phyloP scores from a whole-genome alignment of 2,329 filamentous ascomycete species.

The Penicillium sp. region DNA sequence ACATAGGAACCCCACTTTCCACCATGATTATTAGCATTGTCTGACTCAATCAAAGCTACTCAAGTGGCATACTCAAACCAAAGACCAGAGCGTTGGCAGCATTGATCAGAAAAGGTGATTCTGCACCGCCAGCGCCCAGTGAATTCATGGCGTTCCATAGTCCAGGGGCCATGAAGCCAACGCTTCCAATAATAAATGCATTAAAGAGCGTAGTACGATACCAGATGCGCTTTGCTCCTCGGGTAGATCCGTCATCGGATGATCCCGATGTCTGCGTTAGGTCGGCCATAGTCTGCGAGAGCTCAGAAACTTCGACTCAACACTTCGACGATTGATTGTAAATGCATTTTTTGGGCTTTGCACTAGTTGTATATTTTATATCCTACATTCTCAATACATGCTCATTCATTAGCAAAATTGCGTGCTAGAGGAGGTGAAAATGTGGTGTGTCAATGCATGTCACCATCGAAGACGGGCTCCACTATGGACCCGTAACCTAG shows the following conservation, averaged over 20 bases:
- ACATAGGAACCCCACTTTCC: conserved; percentile 42
- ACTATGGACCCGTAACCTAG: conserved; percentile 1
- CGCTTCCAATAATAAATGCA: conserved; percentile 50
- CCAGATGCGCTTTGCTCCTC: conserved; percentile 34
- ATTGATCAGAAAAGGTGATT: conserved; percentile 51
- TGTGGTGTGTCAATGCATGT: not conserved
- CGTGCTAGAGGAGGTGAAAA: conserved; percentile 3
- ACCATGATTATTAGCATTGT: not conserved
- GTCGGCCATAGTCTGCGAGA: conserved; percentile 11
- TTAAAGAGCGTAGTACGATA: conserved; percentile 53
- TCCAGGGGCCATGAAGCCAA: conserved; percentile 46
- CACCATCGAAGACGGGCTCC: not conserved
- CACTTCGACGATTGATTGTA: too few relatives aligned
- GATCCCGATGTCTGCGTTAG: conserved; percentile 10
- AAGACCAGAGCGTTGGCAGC: conserved; percentile 52
- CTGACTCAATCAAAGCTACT: too few relatives aligned
- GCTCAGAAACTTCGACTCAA: too few relatives aligned
- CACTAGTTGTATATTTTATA: not conserved
- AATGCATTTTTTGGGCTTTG: not conserved
- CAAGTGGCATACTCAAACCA: conserved; percentile 30
- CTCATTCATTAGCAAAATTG: conserved; percentile 8
- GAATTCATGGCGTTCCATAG: conserved; percentile 56
- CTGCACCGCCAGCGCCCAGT: conserved; percentile 51
- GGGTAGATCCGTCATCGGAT: conserved; percentile 5
- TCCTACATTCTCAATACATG: not conserved